Conservation (phyloP, 768 basidiomycete species). For the Mycena olivaceomarginata region DNA sequence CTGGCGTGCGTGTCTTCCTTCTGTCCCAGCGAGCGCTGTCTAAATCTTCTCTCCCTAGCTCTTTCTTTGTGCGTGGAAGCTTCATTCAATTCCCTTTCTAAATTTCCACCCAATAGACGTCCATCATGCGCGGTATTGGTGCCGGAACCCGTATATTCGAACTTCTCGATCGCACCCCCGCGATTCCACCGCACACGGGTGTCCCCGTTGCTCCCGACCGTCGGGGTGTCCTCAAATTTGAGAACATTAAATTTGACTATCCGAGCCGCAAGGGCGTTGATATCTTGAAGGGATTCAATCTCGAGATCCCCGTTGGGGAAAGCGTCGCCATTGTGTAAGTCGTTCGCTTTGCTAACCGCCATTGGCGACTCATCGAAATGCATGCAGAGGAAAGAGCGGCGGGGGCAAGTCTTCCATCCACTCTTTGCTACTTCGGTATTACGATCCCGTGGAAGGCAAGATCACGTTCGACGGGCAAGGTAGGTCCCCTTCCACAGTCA, state of each 20-base stretch:
- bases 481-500: conserved; percentile 51
- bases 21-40: conserved; percentile 6
- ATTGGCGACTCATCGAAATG: conserved; percentile 11
- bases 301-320: conserved; percentile 89
- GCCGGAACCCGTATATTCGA: conserved; percentile 97
- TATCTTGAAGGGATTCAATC: conserved; percentile 88
- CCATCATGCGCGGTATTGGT: conserved; percentile 97
- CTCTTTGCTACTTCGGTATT: conserved; percentile 90
- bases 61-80: conserved; percentile 67
- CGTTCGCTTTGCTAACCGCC: neutral
- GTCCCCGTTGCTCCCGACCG: conserved; percentile 70
- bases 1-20: conserved; percentile 73
- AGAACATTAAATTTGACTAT: conserved; percentile 92
- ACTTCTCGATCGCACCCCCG: conserved; percentile 87
- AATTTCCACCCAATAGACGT: conserved; percentile 70
- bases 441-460: conserved; percentile 89
- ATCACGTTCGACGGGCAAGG: conserved; percentile 93
- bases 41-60: conserved; percentile 53
- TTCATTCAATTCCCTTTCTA: conserved; percentile 61
- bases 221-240: conserved; percentile 86
- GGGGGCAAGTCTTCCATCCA: conserved; percentile 96
- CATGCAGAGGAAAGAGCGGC: conserved; percentile 89
- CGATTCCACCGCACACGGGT: conserved; percentile 81
- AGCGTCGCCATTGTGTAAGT: conserved; percentile 95
- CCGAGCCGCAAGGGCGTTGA: conserved; percentile 89